Percentiles rank a stretch among this genome's conserved stretches.
Conservation (phyloP, 169 alveolate species). For the Babesia bovis region DNA sequence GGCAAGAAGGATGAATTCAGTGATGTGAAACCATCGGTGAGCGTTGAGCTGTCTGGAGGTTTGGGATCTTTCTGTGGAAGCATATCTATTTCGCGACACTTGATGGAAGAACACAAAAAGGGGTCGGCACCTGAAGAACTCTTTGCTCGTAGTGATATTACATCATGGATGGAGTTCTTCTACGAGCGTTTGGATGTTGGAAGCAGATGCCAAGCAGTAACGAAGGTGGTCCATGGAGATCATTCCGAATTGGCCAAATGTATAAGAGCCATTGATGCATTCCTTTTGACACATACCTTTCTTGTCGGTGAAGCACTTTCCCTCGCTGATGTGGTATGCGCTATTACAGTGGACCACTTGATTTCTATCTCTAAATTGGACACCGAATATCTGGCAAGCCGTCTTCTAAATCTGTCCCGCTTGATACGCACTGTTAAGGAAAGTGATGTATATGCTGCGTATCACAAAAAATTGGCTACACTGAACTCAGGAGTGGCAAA, state of each 20-base stretch:
- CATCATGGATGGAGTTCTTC: constrained; percentile 76
- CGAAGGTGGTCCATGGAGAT: constrained; percentile 48
- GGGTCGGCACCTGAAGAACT: constrained; percentile 39
- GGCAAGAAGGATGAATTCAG: constrained; percentile 58
- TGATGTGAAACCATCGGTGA: constrained; percentile 58
- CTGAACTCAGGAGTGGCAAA: constrained; percentile 48
- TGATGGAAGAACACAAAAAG: constrained; percentile 44
- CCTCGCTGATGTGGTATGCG: constrained; percentile 88
- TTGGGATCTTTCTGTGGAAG: constrained; percentile 55
- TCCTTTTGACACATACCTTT: constrained; percentile 72
- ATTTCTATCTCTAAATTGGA: constrained; percentile 66
- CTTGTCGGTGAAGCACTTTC: constrained; percentile 88
- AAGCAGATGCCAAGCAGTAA: constrained; percentile 56
- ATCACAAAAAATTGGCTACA: constrained; percentile 36
- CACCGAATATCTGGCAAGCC: constrained; percentile 40
- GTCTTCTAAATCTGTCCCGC: constrained; percentile 36
- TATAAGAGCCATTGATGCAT: constrained; percentile 65
- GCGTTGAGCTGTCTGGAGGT: constrained; percentile 18
- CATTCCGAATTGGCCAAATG: constrained; percentile 70
- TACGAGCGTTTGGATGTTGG: constrained; percentile 68
- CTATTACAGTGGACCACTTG: constrained; percentile 75
- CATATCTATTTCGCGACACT: constrained; percentile 45
- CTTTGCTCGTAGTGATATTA: constrained; percentile 54
- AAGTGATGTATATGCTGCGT: constrained; percentile 34
- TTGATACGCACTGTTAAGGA: constrained; percentile 63